phyloP scores from a whole-genome alignment of 164 flowering plant genomes.

The Vitis amurensis region DNA sequence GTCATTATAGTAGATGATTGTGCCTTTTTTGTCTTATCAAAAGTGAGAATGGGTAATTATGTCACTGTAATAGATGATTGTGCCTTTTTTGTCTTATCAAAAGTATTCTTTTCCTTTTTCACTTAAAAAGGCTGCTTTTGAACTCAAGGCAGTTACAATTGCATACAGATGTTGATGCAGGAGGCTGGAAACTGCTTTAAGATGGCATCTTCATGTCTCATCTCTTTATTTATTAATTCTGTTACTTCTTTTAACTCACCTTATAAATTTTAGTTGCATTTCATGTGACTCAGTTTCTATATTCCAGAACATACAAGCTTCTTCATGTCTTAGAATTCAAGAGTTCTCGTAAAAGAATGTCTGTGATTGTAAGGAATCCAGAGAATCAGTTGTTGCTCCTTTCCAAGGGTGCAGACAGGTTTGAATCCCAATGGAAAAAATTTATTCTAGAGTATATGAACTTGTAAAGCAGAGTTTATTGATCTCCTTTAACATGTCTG shows the following conservation, averaged over 20 bases:
- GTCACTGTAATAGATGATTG: too few species aligned
- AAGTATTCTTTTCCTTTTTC: too few species aligned
- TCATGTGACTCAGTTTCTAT: slow-evolving; percentile 8
- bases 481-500: slow-evolving; percentile 7
- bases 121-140: background rate
- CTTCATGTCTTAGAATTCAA: slow-evolving; percentile 82
- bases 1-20: too few species aligned
- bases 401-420: slow-evolving; percentile 96
- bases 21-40: too few species aligned
- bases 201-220: background rate
- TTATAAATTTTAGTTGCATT: background rate
- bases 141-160: background rate
- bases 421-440: slow-evolving; percentile 4
- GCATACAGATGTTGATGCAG: background rate
- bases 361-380: slow-evolving; percentile 66
- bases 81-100: too few species aligned
- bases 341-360: slow-evolving; percentile 88
- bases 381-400: slow-evolving; percentile 69
- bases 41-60: too few species aligned
- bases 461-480: background rate
- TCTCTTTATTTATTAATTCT: background rate
- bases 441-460: background rate
- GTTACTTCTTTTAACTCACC: background rate
- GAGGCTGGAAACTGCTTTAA: background rate
- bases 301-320: slow-evolving; percentile 65